These are phyloP conservation scores for Globisporangium canariense DNA, from an alignment of 352 stramenopile genomes.

Conservation along the genomic window DNA sequence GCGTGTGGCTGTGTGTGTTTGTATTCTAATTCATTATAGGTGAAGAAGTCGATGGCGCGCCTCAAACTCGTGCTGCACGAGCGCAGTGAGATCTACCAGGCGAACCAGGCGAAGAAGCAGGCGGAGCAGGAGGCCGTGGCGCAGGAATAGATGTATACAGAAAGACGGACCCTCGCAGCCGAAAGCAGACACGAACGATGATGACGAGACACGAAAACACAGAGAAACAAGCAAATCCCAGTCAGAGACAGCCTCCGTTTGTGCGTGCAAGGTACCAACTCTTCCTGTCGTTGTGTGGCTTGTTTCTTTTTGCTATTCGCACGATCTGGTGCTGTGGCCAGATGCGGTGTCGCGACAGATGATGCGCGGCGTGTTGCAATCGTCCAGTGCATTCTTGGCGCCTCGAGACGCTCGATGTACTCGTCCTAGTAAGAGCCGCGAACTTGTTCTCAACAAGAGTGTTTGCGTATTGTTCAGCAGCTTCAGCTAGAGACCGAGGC, in stretches of 20 bases:
- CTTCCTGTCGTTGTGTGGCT: background rate
- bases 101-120: slow-evolving; percentile 59
- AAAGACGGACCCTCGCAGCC: background rate
- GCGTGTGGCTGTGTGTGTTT: background rate
- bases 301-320: no score
- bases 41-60: slow-evolving; percentile 86
- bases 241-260: background rate
- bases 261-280: background rate
- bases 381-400: no score
- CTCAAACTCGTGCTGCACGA: slow-evolving; percentile 88
- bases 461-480: no score
- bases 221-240: slow-evolving; percentile 1
- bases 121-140: slow-evolving; percentile 16
- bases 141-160: slow-evolving; percentile 18
- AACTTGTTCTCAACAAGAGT: no score
- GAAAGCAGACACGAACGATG: background rate
- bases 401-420: no score
- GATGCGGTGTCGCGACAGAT: no score
- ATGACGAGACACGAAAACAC: background rate
- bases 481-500: no score
- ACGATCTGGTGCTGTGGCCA: no score
- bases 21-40: slow-evolving; percentile 20
- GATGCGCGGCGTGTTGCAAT: no score
- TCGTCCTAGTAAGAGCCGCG: no score
- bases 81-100: slow-evolving; percentile 72